These are phyloP conservation scores for Termitomyces sp. DNA, from an alignment of 768 basidiomycete species.

Conservation along the genomic window DNA sequence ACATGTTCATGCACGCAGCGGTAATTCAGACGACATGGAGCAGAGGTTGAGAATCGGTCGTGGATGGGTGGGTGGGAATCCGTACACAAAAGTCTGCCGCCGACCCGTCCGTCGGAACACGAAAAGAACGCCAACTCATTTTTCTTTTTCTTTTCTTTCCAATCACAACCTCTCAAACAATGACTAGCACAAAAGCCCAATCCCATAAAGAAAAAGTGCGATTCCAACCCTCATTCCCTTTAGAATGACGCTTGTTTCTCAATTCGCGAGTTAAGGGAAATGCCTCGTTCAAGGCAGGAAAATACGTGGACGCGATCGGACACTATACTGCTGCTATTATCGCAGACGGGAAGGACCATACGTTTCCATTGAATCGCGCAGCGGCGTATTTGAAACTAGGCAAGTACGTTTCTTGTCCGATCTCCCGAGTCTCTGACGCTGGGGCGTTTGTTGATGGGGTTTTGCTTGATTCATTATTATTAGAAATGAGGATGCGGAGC, in stretches of 20 bases:
- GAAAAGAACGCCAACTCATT: too few relatives aligned
- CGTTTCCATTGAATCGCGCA: conserved; percentile 83
- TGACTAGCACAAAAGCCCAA: conserved; percentile 10
- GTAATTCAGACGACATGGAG: too few relatives aligned
- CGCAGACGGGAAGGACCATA: conserved; percentile 65
- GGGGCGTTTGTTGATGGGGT: conserved; percentile 13
- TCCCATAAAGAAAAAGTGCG: conserved; percentile 14
- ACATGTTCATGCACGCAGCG: too few relatives aligned
- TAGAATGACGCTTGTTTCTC: background rate
- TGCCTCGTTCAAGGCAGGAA: conserved; percentile 74
- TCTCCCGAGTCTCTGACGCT: too few relatives aligned
- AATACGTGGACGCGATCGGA: conserved; percentile 77
- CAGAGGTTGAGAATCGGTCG: too few relatives aligned
- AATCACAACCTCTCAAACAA: background rate
- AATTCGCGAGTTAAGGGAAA: conserved; percentile 65
- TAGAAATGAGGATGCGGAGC: conserved; percentile 76
- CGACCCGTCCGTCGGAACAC: too few relatives aligned
- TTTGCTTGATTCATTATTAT: too few relatives aligned
- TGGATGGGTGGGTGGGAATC: too few relatives aligned
- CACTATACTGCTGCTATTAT: conserved; percentile 83
- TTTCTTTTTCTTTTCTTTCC: too few relatives aligned
- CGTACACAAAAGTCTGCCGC: too few relatives aligned
- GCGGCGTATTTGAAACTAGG: conserved; percentile 91
- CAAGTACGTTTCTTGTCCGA: conserved; percentile 80
- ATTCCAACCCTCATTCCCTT: background rate